Evolutionary conservation across 2,329 filamentous ascomycete species (phyloP).

Genomic region (Colletotrichum gigasporum): DNA sequence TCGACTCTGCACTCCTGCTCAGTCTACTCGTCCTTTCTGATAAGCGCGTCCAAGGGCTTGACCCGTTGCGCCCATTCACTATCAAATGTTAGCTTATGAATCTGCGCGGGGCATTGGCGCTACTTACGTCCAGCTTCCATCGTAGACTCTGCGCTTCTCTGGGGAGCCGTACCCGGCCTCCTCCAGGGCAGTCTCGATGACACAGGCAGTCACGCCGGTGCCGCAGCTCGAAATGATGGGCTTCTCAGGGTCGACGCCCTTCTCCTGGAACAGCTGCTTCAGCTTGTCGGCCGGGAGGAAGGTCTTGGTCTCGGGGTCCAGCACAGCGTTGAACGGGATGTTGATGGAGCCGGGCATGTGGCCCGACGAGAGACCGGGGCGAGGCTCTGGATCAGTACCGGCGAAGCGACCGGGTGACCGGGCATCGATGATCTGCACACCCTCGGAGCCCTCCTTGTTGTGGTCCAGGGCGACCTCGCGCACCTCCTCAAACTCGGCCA

Average conservation of each 20-base stretch:
- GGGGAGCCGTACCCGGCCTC: constrained; percentile 78
- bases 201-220: constrained; percentile 91
- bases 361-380: constrained; percentile 85
- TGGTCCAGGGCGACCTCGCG: constrained; percentile 78
- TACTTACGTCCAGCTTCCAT: constrained; percentile 97
- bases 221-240: constrained; percentile 91
- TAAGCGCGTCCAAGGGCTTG: constrained; percentile 68
- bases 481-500: constrained; percentile 85
- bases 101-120: neutral
- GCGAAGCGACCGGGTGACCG: constrained; percentile 82
- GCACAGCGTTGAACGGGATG: constrained; percentile 80
- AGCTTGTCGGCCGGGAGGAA: constrained; percentile 79
- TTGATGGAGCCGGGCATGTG: constrained; percentile 91
- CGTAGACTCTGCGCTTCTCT: constrained; percentile 81
- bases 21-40: constrained; percentile 58
- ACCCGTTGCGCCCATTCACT: constrained; percentile 77
- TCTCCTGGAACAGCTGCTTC: constrained; percentile 78
- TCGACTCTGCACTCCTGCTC: constrained; percentile 5
- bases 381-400: constrained; percentile 85
- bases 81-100: constrained; percentile 34
- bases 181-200: constrained; percentile 87
- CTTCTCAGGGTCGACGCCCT: constrained; percentile 79
- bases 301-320: constrained; percentile 85
- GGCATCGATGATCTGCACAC: constrained; percentile 90
- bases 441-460: constrained; percentile 84